phyloP scores from a whole-genome alignment of 345 rosid genomes.

The Luvunga scandens region DNA sequence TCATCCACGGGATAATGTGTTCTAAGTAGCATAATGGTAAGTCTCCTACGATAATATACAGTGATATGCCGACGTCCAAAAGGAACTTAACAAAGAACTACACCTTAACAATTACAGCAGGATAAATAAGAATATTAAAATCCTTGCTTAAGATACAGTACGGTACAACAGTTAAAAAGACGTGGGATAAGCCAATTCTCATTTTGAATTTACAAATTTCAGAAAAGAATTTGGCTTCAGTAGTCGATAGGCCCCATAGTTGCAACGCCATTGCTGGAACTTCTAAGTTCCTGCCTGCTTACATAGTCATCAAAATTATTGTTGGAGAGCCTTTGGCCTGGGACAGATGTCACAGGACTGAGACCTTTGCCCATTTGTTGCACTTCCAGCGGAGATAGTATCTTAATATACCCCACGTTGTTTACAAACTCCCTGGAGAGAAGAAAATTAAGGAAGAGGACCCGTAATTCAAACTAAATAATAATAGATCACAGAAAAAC shows the following conservation, averaged over 20 bases:
- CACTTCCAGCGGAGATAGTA: constrained; percentile 43
- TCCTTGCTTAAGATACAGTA: neutral
- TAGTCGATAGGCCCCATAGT: constrained; percentile 18
- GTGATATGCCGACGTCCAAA: constrained; percentile 4
- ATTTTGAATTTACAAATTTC: neutral
- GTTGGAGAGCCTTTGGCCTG: constrained; percentile 28
- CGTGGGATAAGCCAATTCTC: neutral
- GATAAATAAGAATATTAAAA: constrained; percentile 2
- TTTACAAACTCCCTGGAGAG: constrained; percentile 41
- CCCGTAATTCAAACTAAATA: neutral
- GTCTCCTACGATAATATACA: constrained; percentile 18
- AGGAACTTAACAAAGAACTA: neutral
- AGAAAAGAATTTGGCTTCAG: constrained; percentile 2
- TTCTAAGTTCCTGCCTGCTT: constrained; percentile 18
- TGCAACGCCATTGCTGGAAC: constrained; percentile 17
- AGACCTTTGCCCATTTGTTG: constrained; percentile 39
- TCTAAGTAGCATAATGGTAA: constrained; percentile 3
- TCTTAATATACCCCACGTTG: constrained; percentile 45
- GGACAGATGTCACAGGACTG: constrained; percentile 18
- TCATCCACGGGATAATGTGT: neutral
- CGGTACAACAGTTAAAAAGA: neutral
- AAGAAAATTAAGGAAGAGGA: neutral
- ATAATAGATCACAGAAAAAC: neutral
- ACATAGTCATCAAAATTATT: constrained; percentile 18
- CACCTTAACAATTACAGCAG: constrained; percentile 6